Evolutionary conservation across 2,329 filamentous ascomycete genomes (phyloP).

Genomic region (Trichoderma koningiopsis): DNA sequence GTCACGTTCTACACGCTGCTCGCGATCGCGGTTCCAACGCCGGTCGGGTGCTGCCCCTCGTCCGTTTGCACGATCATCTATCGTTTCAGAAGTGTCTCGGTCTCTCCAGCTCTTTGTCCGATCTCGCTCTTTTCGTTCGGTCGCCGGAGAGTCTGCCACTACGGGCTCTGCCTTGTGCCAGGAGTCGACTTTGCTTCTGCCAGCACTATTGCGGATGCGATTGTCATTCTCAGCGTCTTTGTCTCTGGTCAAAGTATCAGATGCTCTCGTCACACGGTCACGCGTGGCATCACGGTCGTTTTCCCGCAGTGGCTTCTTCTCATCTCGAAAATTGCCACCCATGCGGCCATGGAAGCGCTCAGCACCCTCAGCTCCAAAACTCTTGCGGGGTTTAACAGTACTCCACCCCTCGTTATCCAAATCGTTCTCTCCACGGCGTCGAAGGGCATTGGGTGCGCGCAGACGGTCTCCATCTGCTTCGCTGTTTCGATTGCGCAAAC

Average conservation of each 20-base stretch:
- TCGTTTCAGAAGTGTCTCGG: constrained; percentile 45
- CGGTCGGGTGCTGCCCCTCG: constrained; percentile 45
- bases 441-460: constrained; percentile 52
- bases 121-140: constrained; percentile 56
- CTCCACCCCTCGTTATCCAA: constrained; percentile 76
- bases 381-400: constrained; percentile 72
- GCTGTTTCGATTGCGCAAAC: constrained; percentile 53
- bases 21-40: constrained; percentile 60
- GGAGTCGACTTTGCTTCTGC: constrained; percentile 66
- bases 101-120: constrained; percentile 64
- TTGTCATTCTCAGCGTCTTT: constrained; percentile 58
- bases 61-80: constrained; percentile 61
- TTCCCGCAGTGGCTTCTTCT: constrained; percentile 52
- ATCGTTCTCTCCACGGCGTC: constrained; percentile 58
- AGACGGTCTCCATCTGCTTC: constrained; percentile 56
- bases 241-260: constrained; percentile 54
- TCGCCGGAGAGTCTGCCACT: constrained; percentile 28
- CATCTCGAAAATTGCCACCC: constrained; percentile 52
- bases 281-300: constrained; percentile 57
- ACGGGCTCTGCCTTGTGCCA: constrained; percentile 67
- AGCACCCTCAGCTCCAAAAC: constrained; percentile 70
- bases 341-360: constrained; percentile 70
- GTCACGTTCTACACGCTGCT: constrained; percentile 70
- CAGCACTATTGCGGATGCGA: constrained; percentile 64
- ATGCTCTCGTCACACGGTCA: constrained; percentile 50